phyloP scores from a whole-genome alignment of 2,329 filamentous ascomycete genomes.

The Aspergillus sp. region DNA sequence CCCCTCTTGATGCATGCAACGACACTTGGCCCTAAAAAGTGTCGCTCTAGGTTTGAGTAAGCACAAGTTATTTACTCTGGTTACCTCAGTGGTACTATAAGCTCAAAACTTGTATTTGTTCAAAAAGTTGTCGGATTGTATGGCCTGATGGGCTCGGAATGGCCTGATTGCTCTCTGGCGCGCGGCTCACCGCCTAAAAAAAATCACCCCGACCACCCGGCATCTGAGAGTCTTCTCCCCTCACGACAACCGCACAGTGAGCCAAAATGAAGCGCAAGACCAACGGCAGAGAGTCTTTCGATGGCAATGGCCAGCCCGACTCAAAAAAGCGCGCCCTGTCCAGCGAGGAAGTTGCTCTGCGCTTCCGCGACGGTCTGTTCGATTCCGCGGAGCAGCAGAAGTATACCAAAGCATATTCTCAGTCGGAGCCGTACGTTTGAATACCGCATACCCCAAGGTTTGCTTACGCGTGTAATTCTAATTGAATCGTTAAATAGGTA shows the following conservation, averaged over 20 bases:
- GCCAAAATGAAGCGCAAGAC: conserved; percentile 52
- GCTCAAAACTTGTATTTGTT: not conserved
- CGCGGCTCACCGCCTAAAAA: conserved; percentile 26
- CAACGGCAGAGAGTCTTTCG: conserved; percentile 33
- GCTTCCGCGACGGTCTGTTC: conserved; percentile 52
- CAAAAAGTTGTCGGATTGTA: not conserved
- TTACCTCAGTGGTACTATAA: not conserved
- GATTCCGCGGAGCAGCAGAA: conserved; percentile 44
- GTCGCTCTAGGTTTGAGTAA: not conserved
- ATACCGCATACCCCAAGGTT: not conserved
- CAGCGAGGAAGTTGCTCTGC: conserved; percentile 42
- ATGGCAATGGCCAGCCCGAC: conserved; percentile 39
- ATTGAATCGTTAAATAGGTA: conserved; percentile 58
- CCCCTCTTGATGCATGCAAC: not conserved
- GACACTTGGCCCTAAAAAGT: not conserved
- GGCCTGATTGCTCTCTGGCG: conserved; percentile 23
- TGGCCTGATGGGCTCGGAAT: conserved; percentile 13
- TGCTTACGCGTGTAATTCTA: not conserved
- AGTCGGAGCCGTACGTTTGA: conserved; percentile 47
- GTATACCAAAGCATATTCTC: conserved; percentile 48
- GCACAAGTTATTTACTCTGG: not conserved
- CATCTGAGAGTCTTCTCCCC: conserved; percentile 2
- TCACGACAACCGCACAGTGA: not conserved
- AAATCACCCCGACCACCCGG: conserved; percentile 11
- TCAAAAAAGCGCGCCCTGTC: conserved; percentile 46